Base-by-base conservation (phyloP, 805 yeast species). In the Ogataea ganodermae region DNA sequence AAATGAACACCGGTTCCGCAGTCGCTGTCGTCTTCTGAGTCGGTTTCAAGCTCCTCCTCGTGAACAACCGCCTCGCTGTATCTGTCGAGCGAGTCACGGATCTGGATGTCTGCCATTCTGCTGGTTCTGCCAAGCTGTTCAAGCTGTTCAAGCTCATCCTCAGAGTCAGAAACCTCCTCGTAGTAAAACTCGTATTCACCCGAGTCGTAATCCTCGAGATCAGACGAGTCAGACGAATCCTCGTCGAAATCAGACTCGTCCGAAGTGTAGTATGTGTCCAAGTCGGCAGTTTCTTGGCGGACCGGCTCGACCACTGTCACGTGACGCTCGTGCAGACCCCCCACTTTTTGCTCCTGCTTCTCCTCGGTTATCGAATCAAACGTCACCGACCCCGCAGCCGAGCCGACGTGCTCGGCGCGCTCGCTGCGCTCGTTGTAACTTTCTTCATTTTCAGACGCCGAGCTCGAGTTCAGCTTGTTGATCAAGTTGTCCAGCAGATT, bases 401-500 rank as follows among this genome's bases (percentile, higher is more conserved):
- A 22, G 17, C 26, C 31, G 18, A 28, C 30, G 16, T 24, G 14
- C 23, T 24, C 30, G 17, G 26, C 42, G 42, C 42, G 26, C n/a
- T 38, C 38, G 27, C n/a, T n/a, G n/a, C n/a, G n/a, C n/a, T n/a
- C n/a, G n/a, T n/a, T n/a, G n/a, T n/a, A n/a, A n/a, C n/a, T n/a
- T n/a, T n/a, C n/a, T n/a, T 35, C 42, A 17, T 24, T 28, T 17
- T 17, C 42, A 7, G 40, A 36, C n/a, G 31, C 20, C 21, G 32
- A 4, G 7, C 17, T 23, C 20, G 52, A 46, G 45, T 63, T 63
- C 30, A 78, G 66, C 46, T 68, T 68, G 58, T 79, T 87, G 78
- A 85, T 81, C 44, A 84, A 61, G 51, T 71, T 73, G 59, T 85
- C 90, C 52, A 84, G 72, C 70, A 85, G 68, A 62, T 84, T 85